phyloP scores from a whole-genome alignment of 1,284 basidiomycete genomes.

The Sanghuangporus baumii region DNA sequence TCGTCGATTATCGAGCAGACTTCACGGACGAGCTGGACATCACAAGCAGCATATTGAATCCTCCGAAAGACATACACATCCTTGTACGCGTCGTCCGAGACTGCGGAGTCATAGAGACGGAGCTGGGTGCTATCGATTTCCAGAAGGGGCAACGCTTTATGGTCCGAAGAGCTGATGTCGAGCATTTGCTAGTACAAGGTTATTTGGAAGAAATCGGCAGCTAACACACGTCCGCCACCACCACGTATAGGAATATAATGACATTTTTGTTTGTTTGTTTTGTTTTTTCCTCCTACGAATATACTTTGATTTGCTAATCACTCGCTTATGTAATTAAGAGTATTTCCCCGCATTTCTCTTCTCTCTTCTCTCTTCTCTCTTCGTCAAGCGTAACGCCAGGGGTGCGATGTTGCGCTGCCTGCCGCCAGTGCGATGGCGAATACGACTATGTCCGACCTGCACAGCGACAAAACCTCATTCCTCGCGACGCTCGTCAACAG shows the following conservation, averaged over 20 bases:
- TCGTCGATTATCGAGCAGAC: constrained; percentile 81
- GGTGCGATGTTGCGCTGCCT: not conserved
- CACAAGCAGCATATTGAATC: constrained; percentile 67
- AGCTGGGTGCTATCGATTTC: constrained; percentile 84
- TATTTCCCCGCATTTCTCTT: not conserved
- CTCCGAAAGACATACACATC: constrained; percentile 80
- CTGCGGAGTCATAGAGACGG: constrained; percentile 86
- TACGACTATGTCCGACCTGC: not conserved
- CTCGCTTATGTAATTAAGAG: too few relatives aligned
- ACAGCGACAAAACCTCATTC: not conserved
- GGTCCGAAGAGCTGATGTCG: constrained; percentile 81
- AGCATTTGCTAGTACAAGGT: constrained; percentile 88
- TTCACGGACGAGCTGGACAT: constrained; percentile 86
- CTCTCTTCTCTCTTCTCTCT: too few relatives aligned
- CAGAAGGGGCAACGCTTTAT: constrained; percentile 84
- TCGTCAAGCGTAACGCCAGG: not conserved
- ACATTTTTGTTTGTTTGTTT: not conserved
- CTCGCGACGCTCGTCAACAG: not conserved
- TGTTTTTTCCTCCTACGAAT: not conserved
- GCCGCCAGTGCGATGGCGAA: not conserved
- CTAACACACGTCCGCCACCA: not conserved
- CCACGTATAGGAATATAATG: too few relatives aligned
- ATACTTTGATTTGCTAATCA: too few relatives aligned
- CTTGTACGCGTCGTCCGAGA: constrained; percentile 76
- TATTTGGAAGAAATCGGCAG: constrained; percentile 68